Base-by-base conservation (phyloP, 2,329 filamentous ascomycete genomes). In the Onygenales sp. region DNA sequence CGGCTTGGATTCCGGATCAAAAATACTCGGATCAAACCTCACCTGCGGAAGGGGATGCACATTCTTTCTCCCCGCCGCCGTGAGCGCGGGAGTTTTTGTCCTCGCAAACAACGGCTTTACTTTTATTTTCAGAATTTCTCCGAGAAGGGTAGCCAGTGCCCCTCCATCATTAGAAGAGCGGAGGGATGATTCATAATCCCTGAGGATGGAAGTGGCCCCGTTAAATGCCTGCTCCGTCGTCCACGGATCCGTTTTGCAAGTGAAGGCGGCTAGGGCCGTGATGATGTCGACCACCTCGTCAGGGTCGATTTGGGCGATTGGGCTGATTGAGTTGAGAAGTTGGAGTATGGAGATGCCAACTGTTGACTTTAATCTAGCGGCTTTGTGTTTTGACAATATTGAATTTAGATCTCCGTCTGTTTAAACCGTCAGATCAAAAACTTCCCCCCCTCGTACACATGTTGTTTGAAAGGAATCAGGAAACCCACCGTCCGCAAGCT, bases 71-170 rank as follows among this genome's bases (percentile, higher is more conserved):
- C 72, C 73, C 13, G 67, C 67, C 9, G 65, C 61, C 4, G 73
- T 74, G 49, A 75, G 68, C 2, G 68, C 64, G 4, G 70, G 66
- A 51, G 71, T 74, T 50, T 66, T 70, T 5, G 65, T 66, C 44
- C 66, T 70, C 5, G 65, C 67, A 52, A 75, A 75, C 9, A 73
- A 61, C 6, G 72, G 71, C 36, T 67, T 69, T 52, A 75, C 66
- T 44, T 57, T 67, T 4, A 62, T 59, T 47, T 55, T 62, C 2
- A 67, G 62, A 21, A 67, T 54, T 8, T 59, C 48, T 36, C 63
- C 62, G 31, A 66, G 57, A 9, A 60, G 51, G 45, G 42, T 11
- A 58, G 62, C 62, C 31, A 66, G 58, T 1, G 42, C 40, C 2
- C 8, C 39, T 27, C 47, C 33, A 11, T 48, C 32, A 13, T 59